phyloP scores from a whole-genome alignment of 768 basidiomycete genomes.

The Thelephora ganbajun region DNA sequence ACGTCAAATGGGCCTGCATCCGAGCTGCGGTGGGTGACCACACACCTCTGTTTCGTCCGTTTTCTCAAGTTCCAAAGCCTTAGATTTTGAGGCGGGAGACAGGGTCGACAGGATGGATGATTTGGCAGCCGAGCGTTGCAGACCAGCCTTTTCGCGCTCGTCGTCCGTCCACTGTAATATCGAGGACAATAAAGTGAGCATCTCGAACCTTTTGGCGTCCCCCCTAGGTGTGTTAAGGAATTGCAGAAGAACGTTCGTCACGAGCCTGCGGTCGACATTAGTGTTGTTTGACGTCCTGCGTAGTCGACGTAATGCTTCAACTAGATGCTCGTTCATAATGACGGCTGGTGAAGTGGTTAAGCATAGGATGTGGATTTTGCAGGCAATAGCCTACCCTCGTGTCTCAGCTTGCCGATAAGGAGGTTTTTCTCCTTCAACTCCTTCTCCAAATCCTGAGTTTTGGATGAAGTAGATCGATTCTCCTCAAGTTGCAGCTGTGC shows the following conservation, averaged over 20 bases:
- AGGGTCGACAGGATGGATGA: constrained; percentile 12
- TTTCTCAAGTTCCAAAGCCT: constrained; percentile 49
- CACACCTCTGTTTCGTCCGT: constrained; percentile 75
- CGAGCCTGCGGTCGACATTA: constrained; percentile 86
- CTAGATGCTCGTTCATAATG: constrained; percentile 94
- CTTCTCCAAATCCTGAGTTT: constrained; percentile 65
- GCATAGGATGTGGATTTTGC: background rate
- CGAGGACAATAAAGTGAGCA: constrained; percentile 77
- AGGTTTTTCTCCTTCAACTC: constrained; percentile 92
- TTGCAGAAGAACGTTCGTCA: constrained; percentile 85
- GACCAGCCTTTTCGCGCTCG: constrained; percentile 84
- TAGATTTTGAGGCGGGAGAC: constrained; percentile 18
- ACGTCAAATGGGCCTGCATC: background rate
- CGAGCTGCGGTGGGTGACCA: background rate
- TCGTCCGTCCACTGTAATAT: constrained; percentile 87
- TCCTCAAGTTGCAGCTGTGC: constrained; percentile 67
- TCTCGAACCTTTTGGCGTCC: constrained; percentile 93
- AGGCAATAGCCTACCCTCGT: constrained; percentile 56
- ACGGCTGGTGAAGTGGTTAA: constrained; percentile 44
- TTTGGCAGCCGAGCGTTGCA: constrained; percentile 35
- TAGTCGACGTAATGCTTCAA: constrained; percentile 89
- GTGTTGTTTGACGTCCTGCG: constrained; percentile 71
- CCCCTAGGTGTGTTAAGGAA: constrained; percentile 85
- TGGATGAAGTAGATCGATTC: constrained; percentile 45
- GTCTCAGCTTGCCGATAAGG: constrained; percentile 89